Evolutionary conservation across 2,329 filamentous ascomycete genomes (phyloP).

Genomic region (Xylariomycetidae sp.): DNA sequence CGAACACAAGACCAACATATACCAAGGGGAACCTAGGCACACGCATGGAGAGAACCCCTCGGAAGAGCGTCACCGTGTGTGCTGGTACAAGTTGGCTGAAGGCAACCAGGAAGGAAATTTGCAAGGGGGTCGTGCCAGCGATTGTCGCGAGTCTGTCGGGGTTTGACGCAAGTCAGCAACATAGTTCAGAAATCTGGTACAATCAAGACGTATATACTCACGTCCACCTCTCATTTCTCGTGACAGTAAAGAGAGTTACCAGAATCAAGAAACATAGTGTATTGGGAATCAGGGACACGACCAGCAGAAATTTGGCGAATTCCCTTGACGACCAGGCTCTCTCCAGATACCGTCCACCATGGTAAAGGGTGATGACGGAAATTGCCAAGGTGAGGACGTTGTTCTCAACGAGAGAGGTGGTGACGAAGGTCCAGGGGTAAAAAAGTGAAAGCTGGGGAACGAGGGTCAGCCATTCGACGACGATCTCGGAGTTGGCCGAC

Average conservation of each 20-base stretch:
- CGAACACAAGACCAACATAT: slow-evolving; percentile 69
- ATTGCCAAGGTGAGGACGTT: slow-evolving; percentile 84
- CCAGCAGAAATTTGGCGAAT: slow-evolving; percentile 82
- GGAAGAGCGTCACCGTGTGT: slow-evolving; percentile 92
- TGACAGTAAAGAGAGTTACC: slow-evolving; percentile 67
- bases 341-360: slow-evolving; percentile 92
- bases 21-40: slow-evolving; percentile 69
- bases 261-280: slow-evolving; percentile 68
- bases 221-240: slow-evolving; percentile 63
- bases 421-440: slow-evolving; percentile 90
- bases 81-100: slow-evolving; percentile 97
- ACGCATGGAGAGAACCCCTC: slow-evolving; percentile 80
- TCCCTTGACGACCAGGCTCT: slow-evolving; percentile 90
- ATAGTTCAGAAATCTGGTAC: too few relatives aligned
- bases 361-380: slow-evolving; percentile 74
- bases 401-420: slow-evolving; percentile 83
- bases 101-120: slow-evolving; percentile 90
- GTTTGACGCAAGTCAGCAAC: too few relatives aligned
- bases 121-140: slow-evolving; percentile 81
- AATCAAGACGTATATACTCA: too few relatives aligned
- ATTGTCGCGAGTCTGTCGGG: slow-evolving; percentile 74
- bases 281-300: slow-evolving; percentile 78
- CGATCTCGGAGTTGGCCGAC: slow-evolving; percentile 57
- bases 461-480: slow-evolving; percentile 82
- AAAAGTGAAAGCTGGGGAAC: slow-evolving; percentile 77